phyloP scores from a whole-genome alignment of 441 rosid genomes.

The Manihot esculenta region DNA sequence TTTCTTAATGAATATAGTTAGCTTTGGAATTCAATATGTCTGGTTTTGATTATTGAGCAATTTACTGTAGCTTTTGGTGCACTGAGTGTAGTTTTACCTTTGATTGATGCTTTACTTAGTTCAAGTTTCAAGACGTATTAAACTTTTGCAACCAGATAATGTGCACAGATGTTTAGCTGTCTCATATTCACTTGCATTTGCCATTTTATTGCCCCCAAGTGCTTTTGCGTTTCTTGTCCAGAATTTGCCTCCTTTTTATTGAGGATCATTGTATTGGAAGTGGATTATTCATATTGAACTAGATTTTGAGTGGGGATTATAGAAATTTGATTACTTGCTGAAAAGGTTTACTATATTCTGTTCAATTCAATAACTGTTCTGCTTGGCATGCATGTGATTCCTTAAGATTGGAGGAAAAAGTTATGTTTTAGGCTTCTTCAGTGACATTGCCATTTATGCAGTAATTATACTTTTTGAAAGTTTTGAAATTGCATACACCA shows the following conservation, averaged over 20 bases:
- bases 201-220: neutral
- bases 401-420: neutral
- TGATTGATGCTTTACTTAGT: neutral
- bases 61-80: neutral
- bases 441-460: neutral
- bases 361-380: neutral
- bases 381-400: neutral
- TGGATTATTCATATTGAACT: neutral
- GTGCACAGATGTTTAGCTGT: neutral
- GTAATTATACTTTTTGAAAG: neutral
- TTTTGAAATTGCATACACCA: neutral
- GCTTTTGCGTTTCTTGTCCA: neutral
- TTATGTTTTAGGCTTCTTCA: neutral
- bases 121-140: neutral
- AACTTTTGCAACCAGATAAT: neutral
- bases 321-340: conserved; percentile 1
- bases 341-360: neutral
- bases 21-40: neutral
- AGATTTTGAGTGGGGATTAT: neutral
- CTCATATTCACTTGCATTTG: neutral
- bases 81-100: neutral
- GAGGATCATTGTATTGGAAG: neutral
- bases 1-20: neutral
- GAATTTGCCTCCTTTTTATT: neutral
- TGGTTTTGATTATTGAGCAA: neutral